These are phyloP conservation scores for Kodamaea ohmeri DNA, from an alignment of 1,139 yeast species.

Conservation along the genomic window DNA sequence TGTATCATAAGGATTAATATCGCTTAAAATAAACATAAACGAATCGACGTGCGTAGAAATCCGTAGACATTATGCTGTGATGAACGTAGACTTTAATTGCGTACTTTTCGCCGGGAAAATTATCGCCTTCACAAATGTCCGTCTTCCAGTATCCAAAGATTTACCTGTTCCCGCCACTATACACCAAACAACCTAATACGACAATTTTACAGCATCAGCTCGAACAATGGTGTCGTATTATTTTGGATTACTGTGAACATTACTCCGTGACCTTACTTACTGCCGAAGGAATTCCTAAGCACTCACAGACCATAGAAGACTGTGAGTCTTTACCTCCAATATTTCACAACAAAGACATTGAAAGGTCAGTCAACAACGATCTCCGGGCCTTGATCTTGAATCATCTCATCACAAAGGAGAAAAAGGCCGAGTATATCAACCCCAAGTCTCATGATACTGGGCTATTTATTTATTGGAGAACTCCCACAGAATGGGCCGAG, in stretches of 20 bases:
- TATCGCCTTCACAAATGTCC: conserved; percentile 4
- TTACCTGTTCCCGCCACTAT: conserved; percentile 87
- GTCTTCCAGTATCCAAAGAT: conserved; percentile 60
- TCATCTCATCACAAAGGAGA: conserved; percentile 52
- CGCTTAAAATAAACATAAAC: conserved; percentile 9
- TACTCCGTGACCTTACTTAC: conserved; percentile 46
- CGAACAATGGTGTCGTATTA: conserved; percentile 44
- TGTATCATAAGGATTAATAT: conserved; percentile 10
- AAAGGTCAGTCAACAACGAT: conserved; percentile 53
- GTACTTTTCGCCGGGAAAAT: no score
- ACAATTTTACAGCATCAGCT: conserved; percentile 74
- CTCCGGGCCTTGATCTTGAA: conserved; percentile 56
- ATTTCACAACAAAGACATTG: conserved; percentile 50
- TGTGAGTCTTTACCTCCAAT: conserved; percentile 30
- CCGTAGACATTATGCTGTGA: no score
- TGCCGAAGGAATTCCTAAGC: conserved; percentile 26
- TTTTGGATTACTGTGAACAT: conserved; percentile 57
- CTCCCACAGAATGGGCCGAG: conserved; percentile 76
- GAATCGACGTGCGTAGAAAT: conserved; percentile 8
- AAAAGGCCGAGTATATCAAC: conserved; percentile 52
- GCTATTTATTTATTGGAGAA: conserved; percentile 64
- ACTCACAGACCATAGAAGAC: conserved; percentile 28
- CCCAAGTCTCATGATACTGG: conserved; percentile 43
- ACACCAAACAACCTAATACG: conserved; percentile 83
- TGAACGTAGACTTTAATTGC: no score